Evolutionary conservation across 176 grass and related monocot genomes (phyloP), one percentile per base, ranked within the genome.

Genomic region (Chloris gayana): DNA sequence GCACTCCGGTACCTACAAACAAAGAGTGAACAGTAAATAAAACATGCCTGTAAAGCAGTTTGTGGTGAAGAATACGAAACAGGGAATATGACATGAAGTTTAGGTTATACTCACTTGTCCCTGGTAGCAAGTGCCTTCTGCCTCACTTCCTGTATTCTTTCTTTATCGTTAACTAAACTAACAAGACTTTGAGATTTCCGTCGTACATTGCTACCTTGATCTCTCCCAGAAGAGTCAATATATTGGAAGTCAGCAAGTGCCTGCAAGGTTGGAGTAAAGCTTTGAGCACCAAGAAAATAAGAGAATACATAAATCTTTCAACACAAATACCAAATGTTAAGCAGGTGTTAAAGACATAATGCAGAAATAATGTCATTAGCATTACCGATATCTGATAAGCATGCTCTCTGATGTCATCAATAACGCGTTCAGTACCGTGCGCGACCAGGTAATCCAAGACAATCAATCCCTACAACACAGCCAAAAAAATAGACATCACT

Each of bases 151-250:
- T 91, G 93, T 80, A 95, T 86, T 74, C 96, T 95, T 88, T 99
- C 96, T 85, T 99, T 99, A 58, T 99, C 93, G 78, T 91, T 99
- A 79, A 99, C 93, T 75, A 99, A 94, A 90, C 84, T 83, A 82
- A 99, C 88, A 38, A 99, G 92, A 39, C 86, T 91, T 76, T 95
- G 96, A 13, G 93, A 99, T 93, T 99, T 99, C 76, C 88, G 85
- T 13, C 93, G 86, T 22, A 99, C 93, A 85, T 99, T 99, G 70
- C 83, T 92, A 71, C 96, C 96, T 87, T 99, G 96, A 78, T 99
- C 96, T 67, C 93, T 87, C 71, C 93, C 96, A 69, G 84, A 80
- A 42, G 96, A 99, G 84, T 99, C 96, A 18, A 99, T 95, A 80
- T 99, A 99, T 79, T 99, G 96, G 82, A 99, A 99, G 58, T 99